These are phyloP conservation scores for Inonotus hispidus DNA, from an alignment of 1,284 basidiomycete species.

Conservation along the genomic window DNA sequence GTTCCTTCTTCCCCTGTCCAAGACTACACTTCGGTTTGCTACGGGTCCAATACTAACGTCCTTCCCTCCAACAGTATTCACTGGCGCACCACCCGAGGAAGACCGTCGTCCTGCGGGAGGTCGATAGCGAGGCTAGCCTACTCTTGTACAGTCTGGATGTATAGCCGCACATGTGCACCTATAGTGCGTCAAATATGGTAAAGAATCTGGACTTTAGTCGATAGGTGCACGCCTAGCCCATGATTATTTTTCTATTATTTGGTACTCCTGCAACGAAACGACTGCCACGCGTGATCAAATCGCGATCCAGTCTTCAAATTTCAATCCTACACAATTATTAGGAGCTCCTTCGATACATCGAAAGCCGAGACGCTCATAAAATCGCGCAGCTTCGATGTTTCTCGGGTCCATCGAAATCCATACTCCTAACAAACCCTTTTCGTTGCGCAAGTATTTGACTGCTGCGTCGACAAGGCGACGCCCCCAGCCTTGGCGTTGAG, in stretches of 20 bases:
- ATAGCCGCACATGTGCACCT: background rate
- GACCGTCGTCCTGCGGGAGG: constrained; percentile 6
- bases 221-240: too few species aligned
- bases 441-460: constrained; percentile 39
- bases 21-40: background rate
- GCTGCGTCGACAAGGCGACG: constrained; percentile 47
- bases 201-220: background rate
- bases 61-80: constrained; percentile 2
- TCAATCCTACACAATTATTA: constrained; percentile 41
- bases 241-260: too few species aligned
- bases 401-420: constrained; percentile 59
- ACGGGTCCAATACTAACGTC: background rate
- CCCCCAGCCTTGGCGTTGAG: constrained; percentile 61
- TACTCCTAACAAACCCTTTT: constrained; percentile 39
- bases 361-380: constrained; percentile 56
- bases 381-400: constrained; percentile 50
- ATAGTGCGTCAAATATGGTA: too few species aligned
- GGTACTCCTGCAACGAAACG: background rate
- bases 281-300: background rate
- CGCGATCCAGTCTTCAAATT: constrained; percentile 2
- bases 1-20: background rate
- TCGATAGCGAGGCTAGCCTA: background rate
- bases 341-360: constrained; percentile 42
- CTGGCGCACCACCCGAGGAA: constrained; percentile 10
- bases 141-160: background rate